These are phyloP conservation scores for Neurospora discreta DNA, from an alignment of 495 filamentous ascomycete genomes.

Conservation along the genomic window DNA sequence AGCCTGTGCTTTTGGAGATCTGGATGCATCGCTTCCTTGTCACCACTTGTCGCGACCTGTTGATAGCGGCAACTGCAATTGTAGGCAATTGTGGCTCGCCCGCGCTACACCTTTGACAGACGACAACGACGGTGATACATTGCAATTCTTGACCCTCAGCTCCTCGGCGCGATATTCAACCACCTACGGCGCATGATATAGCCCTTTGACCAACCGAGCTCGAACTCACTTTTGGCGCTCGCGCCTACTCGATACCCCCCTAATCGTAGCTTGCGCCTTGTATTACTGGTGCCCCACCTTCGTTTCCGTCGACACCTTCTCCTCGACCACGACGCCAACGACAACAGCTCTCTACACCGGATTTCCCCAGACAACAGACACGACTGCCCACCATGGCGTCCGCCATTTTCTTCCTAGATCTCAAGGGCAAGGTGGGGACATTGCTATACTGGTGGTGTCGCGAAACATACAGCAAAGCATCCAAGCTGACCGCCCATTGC, in stretches of 20 bases:
- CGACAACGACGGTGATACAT: neutral
- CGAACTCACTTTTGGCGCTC: neutral
- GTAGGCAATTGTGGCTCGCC: neutral
- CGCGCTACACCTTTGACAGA: neutral
- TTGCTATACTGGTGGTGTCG: neutral
- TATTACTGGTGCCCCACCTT: neutral
- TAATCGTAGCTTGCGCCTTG: neutral
- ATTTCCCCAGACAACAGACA: conserved; percentile 2
- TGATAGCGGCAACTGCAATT: neutral
- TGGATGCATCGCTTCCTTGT: neutral
- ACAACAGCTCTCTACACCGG: neutral
- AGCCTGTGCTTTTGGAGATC: neutral
- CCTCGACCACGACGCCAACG: neutral
- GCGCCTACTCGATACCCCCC: neutral
- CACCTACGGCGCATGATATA: conserved; percentile 2
- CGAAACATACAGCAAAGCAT: neutral
- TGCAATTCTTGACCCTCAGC: neutral
- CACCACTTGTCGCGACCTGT: neutral
- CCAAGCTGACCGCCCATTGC: neutral
- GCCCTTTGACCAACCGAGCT: neutral
- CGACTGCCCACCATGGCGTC: conserved; percentile 67
- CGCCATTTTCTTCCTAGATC: conserved; percentile 95
- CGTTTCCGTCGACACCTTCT: neutral
- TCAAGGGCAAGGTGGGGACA: conserved; percentile 92
- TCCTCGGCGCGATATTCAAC: neutral